phyloP scores from a whole-genome alignment of 192 early-diverging fungal species.

The Coemansia sp. region DNA sequence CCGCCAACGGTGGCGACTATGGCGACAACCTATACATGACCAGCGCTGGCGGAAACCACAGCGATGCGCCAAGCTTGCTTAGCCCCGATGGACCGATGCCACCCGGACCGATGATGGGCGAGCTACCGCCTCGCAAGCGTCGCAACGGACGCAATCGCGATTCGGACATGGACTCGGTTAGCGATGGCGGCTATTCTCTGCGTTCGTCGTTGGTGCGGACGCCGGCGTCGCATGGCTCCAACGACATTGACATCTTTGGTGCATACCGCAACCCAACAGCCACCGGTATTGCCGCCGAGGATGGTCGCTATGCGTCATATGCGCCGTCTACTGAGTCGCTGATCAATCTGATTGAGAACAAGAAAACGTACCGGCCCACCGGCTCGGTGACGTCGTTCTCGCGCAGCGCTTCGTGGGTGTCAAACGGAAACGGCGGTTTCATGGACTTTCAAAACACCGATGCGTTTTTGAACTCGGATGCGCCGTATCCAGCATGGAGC shows the following conservation, averaged over 20 bases:
- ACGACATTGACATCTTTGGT: constrained; percentile 56
- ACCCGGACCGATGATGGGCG: constrained; percentile 48
- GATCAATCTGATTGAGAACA: constrained; percentile 65
- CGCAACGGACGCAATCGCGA: constrained; percentile 50
- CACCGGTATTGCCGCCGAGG: constrained; percentile 45
- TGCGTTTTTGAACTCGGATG: constrained; percentile 45
- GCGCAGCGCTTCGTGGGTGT: constrained; percentile 57
- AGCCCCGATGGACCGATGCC: constrained; percentile 53
- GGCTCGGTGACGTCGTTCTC: constrained; percentile 59
- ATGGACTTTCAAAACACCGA: constrained; percentile 56
- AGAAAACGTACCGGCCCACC: constrained; percentile 57
- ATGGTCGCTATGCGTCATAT: constrained; percentile 67
- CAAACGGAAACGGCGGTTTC: constrained; percentile 53
- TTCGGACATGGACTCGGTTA: constrained; percentile 54
- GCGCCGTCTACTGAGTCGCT: constrained; percentile 69
- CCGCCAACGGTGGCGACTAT: constrained; percentile 19
- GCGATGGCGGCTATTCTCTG: constrained; percentile 56
- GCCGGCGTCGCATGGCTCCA: constrained; percentile 52
- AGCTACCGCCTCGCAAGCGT: constrained; percentile 49
- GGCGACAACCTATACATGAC: constrained; percentile 46
- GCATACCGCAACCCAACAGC: constrained; percentile 45
- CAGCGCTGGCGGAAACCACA: constrained; percentile 18
- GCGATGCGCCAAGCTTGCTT: constrained; percentile 43
- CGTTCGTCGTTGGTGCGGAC: constrained; percentile 59
- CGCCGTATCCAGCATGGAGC: constrained; percentile 57